Evolutionary conservation across 2,329 filamentous ascomycete species (phyloP), one percentile per base, ranked within the genome.

Genomic region (Aspergillus sergii): DNA sequence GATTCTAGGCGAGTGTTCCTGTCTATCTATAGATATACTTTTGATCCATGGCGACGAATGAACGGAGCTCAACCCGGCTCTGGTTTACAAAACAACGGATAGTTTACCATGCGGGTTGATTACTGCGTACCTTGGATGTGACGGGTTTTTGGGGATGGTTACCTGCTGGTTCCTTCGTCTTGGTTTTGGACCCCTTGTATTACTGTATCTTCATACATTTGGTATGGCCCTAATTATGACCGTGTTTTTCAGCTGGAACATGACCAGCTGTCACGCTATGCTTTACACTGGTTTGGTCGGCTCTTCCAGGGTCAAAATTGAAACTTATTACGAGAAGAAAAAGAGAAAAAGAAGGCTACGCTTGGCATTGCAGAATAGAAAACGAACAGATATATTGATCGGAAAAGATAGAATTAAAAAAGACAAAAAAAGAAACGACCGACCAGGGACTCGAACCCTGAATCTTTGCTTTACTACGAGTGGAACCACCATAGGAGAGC

Each of bases 201-300:
- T 55, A 55, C 51, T 55, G 51, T 55, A 55, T 55, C 51, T 55
- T 23, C 32, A 36, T 55, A 55, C 51, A 55, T 39, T 54, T 39
- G 32, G 51, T 55, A 55, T 55, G 51, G 51, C 51, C 21, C 51
- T 55, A 55, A 39, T 16, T 21, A 55, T 39, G 32, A 55, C 51
- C 30, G 32, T 36, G 51, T 55, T 55, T 55, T 55, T 55, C 51
- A 36, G 12, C 6, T 26, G n/a, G 51, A 36, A 54, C 11, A 32
- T 28, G 26, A 51, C 48, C 48, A 51, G 11, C 32, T 55, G 30
- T 55, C 32, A 55, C 32, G 34, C 4, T 55, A 26, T 55, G 51
- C 28, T 36, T 34, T 32, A 34, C 50, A 53, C 10, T 51, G 10
- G 10, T 12, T 51, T 32, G 28, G 26, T 30, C 9, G 16, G 26